These are phyloP conservation scores for Fagopyrum esculentum DNA, from an alignment of 148 eudicot species.

Conservation along the genomic window DNA sequence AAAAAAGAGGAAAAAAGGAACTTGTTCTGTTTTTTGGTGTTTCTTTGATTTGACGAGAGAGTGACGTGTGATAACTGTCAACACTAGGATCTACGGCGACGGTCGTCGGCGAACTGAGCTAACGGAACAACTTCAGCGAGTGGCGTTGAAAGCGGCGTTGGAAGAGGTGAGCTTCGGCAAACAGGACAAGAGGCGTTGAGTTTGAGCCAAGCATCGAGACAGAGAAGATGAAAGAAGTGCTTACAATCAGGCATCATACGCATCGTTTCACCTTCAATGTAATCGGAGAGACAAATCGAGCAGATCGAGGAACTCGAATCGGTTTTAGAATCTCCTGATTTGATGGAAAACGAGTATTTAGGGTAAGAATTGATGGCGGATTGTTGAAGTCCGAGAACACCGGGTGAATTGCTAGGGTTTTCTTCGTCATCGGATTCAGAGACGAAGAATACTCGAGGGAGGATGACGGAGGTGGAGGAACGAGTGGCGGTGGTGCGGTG, in stretches of 20 bases:
- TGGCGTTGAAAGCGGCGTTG: slow-evolving; percentile 93
- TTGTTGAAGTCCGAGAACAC: slow-evolving; percentile 53
- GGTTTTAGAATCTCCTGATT: neutral
- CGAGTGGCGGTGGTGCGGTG: slow-evolving; percentile 9
- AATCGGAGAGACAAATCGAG: slow-evolving; percentile 79
- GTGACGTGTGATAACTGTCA: slow-evolving; percentile 9
- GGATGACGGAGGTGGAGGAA: slow-evolving; percentile 24
- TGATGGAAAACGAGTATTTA: slow-evolving; percentile 35
- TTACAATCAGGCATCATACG: slow-evolving; percentile 87
- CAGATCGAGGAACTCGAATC: slow-evolving; percentile 34
- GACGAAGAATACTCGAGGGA: slow-evolving; percentile 78
- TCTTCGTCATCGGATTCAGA: slow-evolving; percentile 46
- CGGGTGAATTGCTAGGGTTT: slow-evolving; percentile 21
- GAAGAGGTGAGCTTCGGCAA: slow-evolving; percentile 89
- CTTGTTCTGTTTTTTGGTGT: neutral
- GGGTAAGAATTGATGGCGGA: slow-evolving; percentile 81
- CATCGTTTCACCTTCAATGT: slow-evolving; percentile 64
- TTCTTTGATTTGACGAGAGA: neutral
- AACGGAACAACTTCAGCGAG: slow-evolving; percentile 80
- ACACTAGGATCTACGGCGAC: slow-evolving; percentile 35
- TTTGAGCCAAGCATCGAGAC: slow-evolving; percentile 86
- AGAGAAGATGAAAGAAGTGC: slow-evolving; percentile 61
- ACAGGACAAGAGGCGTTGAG: slow-evolving; percentile 80
- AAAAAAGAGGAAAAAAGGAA: neutral
- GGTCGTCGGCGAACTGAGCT: slow-evolving; percentile 64